Conservation (phyloP, 257 asterid genomes). For the Petrea volubilis region DNA sequence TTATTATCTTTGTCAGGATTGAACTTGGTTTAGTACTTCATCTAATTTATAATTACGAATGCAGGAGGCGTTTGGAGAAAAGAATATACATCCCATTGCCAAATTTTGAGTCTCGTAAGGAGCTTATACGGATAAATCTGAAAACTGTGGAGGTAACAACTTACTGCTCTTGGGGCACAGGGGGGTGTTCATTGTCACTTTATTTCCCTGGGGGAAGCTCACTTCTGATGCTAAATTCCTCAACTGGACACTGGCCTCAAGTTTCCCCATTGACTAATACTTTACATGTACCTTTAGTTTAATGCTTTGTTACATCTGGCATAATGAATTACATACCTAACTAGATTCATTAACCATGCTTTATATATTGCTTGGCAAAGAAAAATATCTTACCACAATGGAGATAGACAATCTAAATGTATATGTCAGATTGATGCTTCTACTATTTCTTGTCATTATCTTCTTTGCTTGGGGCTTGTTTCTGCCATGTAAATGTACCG, state of each 20-base stretch:
- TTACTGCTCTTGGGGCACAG: not conserved
- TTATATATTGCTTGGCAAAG: not conserved
- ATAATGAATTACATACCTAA: not conserved
- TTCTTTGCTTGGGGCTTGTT: not conserved
- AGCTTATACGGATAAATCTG: conserved; percentile 82
- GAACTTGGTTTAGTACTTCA: not conserved
- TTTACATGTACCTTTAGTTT: not conserved
- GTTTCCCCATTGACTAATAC: not conserved
- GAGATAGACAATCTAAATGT: not conserved
- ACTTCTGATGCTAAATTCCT: not conserved
- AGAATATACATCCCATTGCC: conserved; percentile 95
- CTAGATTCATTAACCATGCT: not conserved
- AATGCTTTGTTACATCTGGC: conserved; percentile 1
- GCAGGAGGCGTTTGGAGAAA: conserved; percentile 96
- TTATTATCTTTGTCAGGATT: not conserved
- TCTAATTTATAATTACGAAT: conserved; percentile 30
- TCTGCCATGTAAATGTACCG: not conserved
- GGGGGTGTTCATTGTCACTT: not conserved
- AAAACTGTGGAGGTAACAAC: conserved; percentile 86
- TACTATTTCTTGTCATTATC: not conserved
- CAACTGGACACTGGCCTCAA: not conserved
- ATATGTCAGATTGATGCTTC: not conserved
- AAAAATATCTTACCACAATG: not conserved
- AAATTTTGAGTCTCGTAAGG: conserved; percentile 86
- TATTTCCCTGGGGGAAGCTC: not conserved